A percentile compares a stretch with the other conserved stretches of the same genome.
Evolutionary conservation across 257 asterid genomes (phyloP).

Genomic region (Hygrophila difformis): DNA sequence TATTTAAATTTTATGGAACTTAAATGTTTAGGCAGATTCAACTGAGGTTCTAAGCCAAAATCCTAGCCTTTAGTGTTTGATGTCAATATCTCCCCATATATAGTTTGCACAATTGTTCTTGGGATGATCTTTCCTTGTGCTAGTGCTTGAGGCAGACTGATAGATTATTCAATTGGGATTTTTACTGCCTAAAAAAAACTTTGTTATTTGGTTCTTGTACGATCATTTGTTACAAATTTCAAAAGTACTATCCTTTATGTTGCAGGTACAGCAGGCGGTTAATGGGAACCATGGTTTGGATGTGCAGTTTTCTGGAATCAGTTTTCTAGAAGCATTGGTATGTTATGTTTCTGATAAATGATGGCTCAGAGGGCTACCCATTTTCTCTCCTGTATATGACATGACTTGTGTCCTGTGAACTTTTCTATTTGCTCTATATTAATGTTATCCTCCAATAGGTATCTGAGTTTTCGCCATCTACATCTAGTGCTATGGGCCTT

Average conservation of each 20-base stretch:
- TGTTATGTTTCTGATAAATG: slow-evolving; percentile 12
- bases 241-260: slow-evolving; percentile 8
- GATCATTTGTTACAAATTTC: slow-evolving; percentile 6
- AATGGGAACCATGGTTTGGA: slow-evolving; percentile 61
- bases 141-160: too few relatives aligned
- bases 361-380: slow-evolving; percentile 8
- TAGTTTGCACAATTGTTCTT: too few relatives aligned
- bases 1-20: too few relatives aligned
- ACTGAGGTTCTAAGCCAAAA: too few relatives aligned
- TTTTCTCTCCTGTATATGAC: slow-evolving; percentile 11
- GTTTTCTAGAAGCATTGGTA: slow-evolving; percentile 80
- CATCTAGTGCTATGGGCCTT: slow-evolving; percentile 87
- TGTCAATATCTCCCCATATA: too few relatives aligned
- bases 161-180: neutral
- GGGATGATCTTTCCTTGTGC: too few relatives aligned
- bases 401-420: slow-evolving; percentile 1
- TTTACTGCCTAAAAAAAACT: slow-evolving; percentile 9
- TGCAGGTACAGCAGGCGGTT: slow-evolving; percentile 79
- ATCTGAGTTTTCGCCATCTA: slow-evolving; percentile 91
- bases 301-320: slow-evolving; percentile 69
- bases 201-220: slow-evolving; percentile 9
- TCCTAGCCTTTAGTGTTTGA: too few relatives aligned
- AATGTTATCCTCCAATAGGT: slow-evolving; percentile 35
- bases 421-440: slow-evolving; percentile 4
- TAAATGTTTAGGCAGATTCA: too few relatives aligned